Percentiles rank a stretch among this genome's conserved stretches.
phyloP scores from a whole-genome alignment of 352 stramenopile genomes.

The Pythium monospermum region DNA sequence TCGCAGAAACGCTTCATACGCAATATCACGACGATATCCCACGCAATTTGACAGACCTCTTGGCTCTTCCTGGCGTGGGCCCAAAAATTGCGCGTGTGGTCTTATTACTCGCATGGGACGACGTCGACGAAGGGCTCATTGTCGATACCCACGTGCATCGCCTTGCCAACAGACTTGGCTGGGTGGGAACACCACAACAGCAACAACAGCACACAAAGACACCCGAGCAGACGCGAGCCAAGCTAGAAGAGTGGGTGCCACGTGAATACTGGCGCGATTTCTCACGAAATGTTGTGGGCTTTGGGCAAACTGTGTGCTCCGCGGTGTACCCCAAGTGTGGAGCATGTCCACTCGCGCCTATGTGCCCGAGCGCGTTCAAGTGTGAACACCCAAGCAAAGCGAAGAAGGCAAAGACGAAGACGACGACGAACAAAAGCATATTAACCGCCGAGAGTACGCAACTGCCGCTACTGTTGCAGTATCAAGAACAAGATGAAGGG shows the following conservation, averaged over 20 bases:
- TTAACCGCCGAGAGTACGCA: background rate
- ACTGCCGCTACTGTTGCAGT: background rate
- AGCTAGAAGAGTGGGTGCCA: slow-evolving; percentile 64
- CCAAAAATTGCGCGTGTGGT: slow-evolving; percentile 74
- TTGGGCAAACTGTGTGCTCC: slow-evolving; percentile 60
- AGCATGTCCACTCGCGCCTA: slow-evolving; percentile 40
- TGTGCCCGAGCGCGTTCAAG: slow-evolving; percentile 48
- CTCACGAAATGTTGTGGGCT: slow-evolving; percentile 66
- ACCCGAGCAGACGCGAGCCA: slow-evolving; percentile 44
- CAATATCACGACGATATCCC: slow-evolving; percentile 48
- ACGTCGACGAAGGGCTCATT: slow-evolving; percentile 54
- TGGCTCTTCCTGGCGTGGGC: slow-evolving; percentile 54
- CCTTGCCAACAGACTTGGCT: slow-evolving; percentile 53
- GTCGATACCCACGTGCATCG: slow-evolving; percentile 81
- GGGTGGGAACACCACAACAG: slow-evolving; percentile 22
- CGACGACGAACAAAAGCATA: slow-evolving; percentile 5
- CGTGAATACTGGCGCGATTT: slow-evolving; percentile 48
- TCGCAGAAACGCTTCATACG: slow-evolving; percentile 36
- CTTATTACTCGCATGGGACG: slow-evolving; percentile 51
- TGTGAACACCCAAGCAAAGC: slow-evolving; percentile 11
- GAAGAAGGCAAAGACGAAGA: slow-evolving; percentile 6
- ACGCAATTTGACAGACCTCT: slow-evolving; percentile 31
- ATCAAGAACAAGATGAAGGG: background rate
- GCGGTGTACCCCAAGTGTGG: slow-evolving; percentile 50
- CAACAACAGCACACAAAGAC: slow-evolving; percentile 5